Evolutionary conservation across 768 basidiomycete species (phyloP).

Genomic region (Kwoniella mangroviensis): DNA sequence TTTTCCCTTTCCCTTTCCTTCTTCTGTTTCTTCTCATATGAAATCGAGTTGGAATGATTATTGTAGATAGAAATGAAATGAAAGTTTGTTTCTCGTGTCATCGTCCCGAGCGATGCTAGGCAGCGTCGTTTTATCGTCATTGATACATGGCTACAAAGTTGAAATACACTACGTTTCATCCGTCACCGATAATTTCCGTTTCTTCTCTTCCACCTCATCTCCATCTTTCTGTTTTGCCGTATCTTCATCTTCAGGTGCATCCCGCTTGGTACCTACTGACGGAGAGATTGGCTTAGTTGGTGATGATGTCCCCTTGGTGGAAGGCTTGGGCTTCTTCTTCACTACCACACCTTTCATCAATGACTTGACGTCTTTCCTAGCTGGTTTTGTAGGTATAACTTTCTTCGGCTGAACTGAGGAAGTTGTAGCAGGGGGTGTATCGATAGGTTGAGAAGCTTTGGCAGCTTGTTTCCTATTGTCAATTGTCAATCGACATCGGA

Average conservation of each 20-base stretch:
- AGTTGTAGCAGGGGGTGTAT: not conserved
- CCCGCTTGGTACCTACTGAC: constrained; percentile 13
- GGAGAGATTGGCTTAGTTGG: not conserved
- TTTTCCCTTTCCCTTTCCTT: not conserved
- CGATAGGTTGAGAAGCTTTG: constrained; percentile 29
- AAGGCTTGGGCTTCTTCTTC: constrained; percentile 53
- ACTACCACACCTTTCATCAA: constrained; percentile 56
- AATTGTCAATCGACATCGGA: not conserved
- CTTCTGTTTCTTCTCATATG: too few relatives aligned
- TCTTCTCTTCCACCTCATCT: constrained; percentile 15
- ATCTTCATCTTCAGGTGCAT: constrained; percentile 7
- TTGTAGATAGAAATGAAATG: not conserved
- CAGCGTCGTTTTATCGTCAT: not conserved
- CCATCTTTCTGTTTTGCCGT: not conserved
- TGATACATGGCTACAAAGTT: not conserved
- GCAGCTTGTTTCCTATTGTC: constrained; percentile 34
- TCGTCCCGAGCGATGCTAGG: not conserved
- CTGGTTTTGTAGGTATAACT: constrained; percentile 37
- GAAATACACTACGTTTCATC: not conserved
- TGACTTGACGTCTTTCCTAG: constrained; percentile 54
- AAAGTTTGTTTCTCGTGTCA: too few relatives aligned
- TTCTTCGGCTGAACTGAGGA: constrained; percentile 27
- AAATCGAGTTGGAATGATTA: too few relatives aligned
- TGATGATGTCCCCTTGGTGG: not conserved
- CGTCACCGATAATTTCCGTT: not conserved